Conservation (phyloP, 352 stramenopile species). For the Pythium angustatum region DNA sequence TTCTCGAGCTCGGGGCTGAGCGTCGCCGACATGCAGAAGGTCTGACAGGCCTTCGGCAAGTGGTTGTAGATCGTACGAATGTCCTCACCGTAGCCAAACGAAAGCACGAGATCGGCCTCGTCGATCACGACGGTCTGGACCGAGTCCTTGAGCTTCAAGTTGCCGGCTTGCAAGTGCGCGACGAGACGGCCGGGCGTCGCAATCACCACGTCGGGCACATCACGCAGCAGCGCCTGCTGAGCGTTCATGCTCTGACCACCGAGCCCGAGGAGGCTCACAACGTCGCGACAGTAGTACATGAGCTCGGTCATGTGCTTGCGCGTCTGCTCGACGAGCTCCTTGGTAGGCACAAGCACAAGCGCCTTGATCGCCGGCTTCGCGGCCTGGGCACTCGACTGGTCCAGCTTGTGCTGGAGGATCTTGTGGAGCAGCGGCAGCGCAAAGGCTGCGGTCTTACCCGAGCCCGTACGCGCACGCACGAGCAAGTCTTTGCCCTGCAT, state of each 20-base stretch:
- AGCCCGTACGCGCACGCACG: conserved; percentile 91
- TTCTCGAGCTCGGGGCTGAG: conserved; percentile 95
- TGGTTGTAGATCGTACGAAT: conserved; percentile 93
- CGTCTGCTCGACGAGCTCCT: conserved; percentile 97
- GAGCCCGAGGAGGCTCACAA: conserved; percentile 91
- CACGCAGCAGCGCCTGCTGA: conserved; percentile 84
- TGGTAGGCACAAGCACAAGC: conserved; percentile 96
- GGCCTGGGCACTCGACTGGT: conserved; percentile 37
- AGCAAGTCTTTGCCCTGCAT: conserved; percentile 93
- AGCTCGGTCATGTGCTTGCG: conserved; percentile 89
- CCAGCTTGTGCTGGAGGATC: conserved; percentile 83
- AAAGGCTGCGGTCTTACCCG: conserved; percentile 94
- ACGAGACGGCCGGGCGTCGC: conserved; percentile 95
- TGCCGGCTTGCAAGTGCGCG: conserved; percentile 75
- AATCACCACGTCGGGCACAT: conserved; percentile 92
- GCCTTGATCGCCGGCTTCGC: conserved; percentile 61
- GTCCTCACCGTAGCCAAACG: conserved; percentile 95
- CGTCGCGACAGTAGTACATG: conserved; percentile 97
- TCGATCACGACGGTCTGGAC: conserved; percentile 98
- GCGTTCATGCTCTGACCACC: conserved; percentile 89
- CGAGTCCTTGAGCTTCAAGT: conserved; percentile 85
- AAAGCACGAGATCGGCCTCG: conserved; percentile 98
- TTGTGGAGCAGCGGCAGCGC: conserved; percentile 92
- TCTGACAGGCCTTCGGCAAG: conserved; percentile 98
- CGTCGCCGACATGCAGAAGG: conserved; percentile 98